Base-by-base conservation (phyloP, 228 moss, liverwort and hornwort genomes). In the Sphagnum fallax region DNA sequence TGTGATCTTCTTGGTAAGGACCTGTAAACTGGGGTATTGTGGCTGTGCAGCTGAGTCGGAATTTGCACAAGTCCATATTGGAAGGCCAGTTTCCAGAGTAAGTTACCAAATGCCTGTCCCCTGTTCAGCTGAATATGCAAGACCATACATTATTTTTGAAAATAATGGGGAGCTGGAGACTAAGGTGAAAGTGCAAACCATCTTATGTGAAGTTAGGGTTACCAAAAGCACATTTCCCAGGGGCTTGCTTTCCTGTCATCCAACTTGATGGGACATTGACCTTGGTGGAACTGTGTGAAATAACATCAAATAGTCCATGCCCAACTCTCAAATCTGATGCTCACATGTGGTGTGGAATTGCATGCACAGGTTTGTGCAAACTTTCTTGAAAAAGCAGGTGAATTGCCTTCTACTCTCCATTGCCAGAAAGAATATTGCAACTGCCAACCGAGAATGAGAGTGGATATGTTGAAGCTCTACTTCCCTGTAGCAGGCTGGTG, bases 11-110 rank as follows among this genome's bases (percentile, higher is more conserved):
- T 13, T 53, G 70, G 67, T 6, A 57, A 1, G 12, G 11, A 10
- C 59, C 11, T 15, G 2, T 11, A 11, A 15, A 60, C 11, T 60
- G 11, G 59, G 11, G 11, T 60, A 32, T 32, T 32, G 32, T 32
- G 32, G 32, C 32, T 1, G 16, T 87, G 83, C 90, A 92, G 90
- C 80, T 95, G 70, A 92, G 95, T 72, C 75, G 75, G 71, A 81
- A 92, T 81, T 75, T 95, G 50, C 95, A 95, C 65, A 89, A 81
- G 52, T 90, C 95, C 59, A 92, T 95, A 64, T 72, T 95, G 75
- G 90, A 92, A 78, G 87, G 87, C 32, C 90, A 84, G 15, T 95
- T 95, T 61, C 90, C 87, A 50, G 65, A 79, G 92, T 92, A 81
- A 83, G 88, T 75, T 67, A 71, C 4, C 65, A 53, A 58, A n/a